These are phyloP conservation scores for Acanthochlamys bracteata DNA, from an alignment of 106 monocot genomes.

Conservation along the genomic window DNA sequence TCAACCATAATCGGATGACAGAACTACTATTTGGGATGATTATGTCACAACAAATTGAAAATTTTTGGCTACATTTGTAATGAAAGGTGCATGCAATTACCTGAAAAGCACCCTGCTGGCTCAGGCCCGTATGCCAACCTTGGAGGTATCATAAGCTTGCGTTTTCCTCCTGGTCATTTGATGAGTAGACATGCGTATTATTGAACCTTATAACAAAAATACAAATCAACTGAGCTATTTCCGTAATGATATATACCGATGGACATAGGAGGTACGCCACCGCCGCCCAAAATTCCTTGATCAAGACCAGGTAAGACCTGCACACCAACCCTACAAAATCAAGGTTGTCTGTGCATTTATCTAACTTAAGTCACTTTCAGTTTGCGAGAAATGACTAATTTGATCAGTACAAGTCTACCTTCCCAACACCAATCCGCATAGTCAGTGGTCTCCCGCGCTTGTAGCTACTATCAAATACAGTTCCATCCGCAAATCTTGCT, in stretches of 20 bases:
- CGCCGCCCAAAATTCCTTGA: conserved; percentile 87
- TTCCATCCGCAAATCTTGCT: conserved; percentile 88
- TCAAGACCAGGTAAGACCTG: conserved; percentile 86
- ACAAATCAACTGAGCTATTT: not conserved
- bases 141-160: conserved; percentile 90
- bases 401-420: conserved; percentile 28
- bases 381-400: not conserved
- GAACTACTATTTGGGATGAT: not conserved
- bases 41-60: not conserved
- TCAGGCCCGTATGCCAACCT: conserved; percentile 84
- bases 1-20: too few relatives aligned
- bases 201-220: not conserved
- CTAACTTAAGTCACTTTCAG: not conserved
- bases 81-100: conserved; percentile 14
- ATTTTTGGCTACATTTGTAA: not conserved
- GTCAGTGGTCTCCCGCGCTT: conserved; percentile 87
- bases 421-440: conserved; percentile 73
- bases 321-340: not conserved
- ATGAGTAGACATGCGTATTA: not conserved
- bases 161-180: conserved; percentile 61
- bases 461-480: conserved; percentile 84
- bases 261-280: conserved; percentile 81
- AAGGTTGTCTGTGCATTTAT: not conserved
- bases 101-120: conserved; percentile 91
- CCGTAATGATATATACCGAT: conserved; percentile 34